Conservation (phyloP, 352 stramenopile species). For the Phytophthora macrochlamydospora region DNA sequence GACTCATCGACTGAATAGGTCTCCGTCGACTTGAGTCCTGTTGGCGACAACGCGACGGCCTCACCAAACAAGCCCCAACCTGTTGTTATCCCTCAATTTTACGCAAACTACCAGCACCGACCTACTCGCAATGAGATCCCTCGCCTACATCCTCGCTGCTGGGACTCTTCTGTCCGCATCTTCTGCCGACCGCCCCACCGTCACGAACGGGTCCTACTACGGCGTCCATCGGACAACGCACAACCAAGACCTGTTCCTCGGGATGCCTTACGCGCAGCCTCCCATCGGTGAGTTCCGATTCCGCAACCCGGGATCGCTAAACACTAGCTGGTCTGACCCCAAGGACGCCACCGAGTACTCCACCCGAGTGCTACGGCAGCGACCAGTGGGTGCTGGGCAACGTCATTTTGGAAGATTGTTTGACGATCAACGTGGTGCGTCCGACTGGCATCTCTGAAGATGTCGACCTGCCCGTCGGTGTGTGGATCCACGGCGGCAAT, state of each 20-base stretch:
- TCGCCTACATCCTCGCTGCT: no score
- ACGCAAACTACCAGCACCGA: no score
- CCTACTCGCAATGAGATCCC: no score
- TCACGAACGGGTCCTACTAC: constrained; percentile 17
- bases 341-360: constrained; percentile 40
- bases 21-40: no score
- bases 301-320: constrained; percentile 11
- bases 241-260: constrained; percentile 21
- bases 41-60: no score
- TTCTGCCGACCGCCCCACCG: not conserved
- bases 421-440: constrained; percentile 84
- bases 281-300: constrained; percentile 23
- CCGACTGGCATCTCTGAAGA: constrained; percentile 27
- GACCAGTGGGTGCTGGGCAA: constrained; percentile 10
- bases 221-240: constrained; percentile 10
- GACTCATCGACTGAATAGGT: no score
- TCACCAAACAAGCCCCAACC: no score
- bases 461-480: constrained; percentile 14
- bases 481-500: constrained; percentile 31
- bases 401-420: constrained; percentile 68
- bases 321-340: constrained; percentile 15
- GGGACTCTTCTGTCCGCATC: no score
- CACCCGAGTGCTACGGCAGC: constrained; percentile 29
- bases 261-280: constrained; percentile 18
- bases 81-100: no score